Conservation (phyloP, 495 filamentous ascomycete species). For the Tuber melanosporum region DNA sequence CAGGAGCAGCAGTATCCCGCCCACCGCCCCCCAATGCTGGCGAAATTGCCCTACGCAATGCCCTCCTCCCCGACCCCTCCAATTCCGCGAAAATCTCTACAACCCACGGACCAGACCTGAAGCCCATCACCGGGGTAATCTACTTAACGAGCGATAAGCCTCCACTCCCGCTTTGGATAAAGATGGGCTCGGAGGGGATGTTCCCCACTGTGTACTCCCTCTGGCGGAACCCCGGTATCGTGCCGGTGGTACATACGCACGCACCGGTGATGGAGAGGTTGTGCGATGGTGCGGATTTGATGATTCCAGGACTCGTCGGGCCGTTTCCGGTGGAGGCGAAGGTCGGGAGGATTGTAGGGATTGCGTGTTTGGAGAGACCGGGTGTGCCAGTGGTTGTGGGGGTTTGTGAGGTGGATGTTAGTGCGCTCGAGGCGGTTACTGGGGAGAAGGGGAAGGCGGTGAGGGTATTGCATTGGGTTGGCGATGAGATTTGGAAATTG, state of each 20-base stretch:
- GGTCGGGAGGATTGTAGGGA: slow-evolving; percentile 58
- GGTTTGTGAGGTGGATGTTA: slow-evolving; percentile 61
- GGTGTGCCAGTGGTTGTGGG: slow-evolving; percentile 61
- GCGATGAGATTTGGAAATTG: slow-evolving; percentile 66
- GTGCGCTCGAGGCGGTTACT: slow-evolving; percentile 52
- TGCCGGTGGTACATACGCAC: slow-evolving; percentile 61
- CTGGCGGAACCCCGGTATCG: slow-evolving; percentile 57
- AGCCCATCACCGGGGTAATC: slow-evolving; percentile 57
- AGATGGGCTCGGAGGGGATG: slow-evolving; percentile 55
- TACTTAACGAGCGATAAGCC: slow-evolving; percentile 54
- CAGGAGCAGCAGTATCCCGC: slow-evolving; percentile 9
- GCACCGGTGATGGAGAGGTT: slow-evolving; percentile 59
- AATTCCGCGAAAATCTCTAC: slow-evolving; percentile 63
- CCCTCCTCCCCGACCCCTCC: slow-evolving; percentile 59
- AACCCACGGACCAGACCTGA: slow-evolving; percentile 59
- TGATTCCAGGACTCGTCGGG: slow-evolving; percentile 66
- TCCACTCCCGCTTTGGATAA: slow-evolving; percentile 64
- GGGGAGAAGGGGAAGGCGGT: slow-evolving; percentile 65
- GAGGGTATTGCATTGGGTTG: slow-evolving; percentile 62
- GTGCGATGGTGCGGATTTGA: slow-evolving; percentile 61
- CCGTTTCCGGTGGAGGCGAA: slow-evolving; percentile 59
- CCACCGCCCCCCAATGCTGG: not conserved
- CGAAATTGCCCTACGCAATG: slow-evolving; percentile 54
- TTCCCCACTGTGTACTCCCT: slow-evolving; percentile 66
- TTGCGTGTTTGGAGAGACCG: slow-evolving; percentile 57